phyloP scores from a whole-genome alignment of 2,329 filamentous ascomycete genomes.

The Curvularia eragrostidis region DNA sequence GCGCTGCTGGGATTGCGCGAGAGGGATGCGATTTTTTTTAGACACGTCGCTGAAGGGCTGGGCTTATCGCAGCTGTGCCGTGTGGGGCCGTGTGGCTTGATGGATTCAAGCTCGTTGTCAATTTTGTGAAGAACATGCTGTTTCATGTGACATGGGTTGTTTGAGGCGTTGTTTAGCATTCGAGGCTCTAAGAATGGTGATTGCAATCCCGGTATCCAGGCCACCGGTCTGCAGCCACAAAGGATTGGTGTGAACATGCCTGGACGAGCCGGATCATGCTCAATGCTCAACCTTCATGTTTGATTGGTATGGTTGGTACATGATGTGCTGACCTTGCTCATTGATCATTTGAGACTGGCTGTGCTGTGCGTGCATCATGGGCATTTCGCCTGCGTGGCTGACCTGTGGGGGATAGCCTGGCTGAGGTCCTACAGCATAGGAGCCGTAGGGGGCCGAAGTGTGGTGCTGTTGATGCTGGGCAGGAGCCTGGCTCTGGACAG shows the following conservation, averaged over 20 bases:
- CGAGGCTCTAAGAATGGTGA: conserved; percentile 6
- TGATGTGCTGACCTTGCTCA: conserved; percentile 49
- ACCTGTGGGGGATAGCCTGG: conserved; percentile 46
- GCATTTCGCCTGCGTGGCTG: conserved; percentile 46
- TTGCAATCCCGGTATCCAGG: conserved; percentile 6
- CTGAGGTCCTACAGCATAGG: conserved; percentile 37
- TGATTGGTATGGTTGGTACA: conserved; percentile 44
- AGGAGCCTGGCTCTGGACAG: conserved; percentile 35
- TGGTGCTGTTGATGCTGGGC: conserved; percentile 39
- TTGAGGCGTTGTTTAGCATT: conserved; percentile 8
- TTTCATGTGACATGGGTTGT: conserved; percentile 2
- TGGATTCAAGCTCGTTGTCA: conserved; percentile 5
- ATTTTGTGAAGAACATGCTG: background rate
- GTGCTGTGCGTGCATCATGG: conserved; percentile 48
- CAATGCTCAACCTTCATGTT: conserved; percentile 53
- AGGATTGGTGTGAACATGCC: conserved; percentile 15
- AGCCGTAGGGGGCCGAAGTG: conserved; percentile 35
- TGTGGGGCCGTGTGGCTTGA: conserved; percentile 10
- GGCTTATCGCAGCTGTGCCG: conserved; percentile 12
- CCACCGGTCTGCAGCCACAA: conserved; percentile 17
- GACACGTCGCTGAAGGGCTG: conserved; percentile 7
- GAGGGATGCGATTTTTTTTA: conserved; percentile 6
- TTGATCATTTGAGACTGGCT: conserved; percentile 48
- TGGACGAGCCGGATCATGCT: conserved; percentile 16
- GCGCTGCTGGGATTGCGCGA: too few species aligned